These are phyloP conservation scores for Babesia bovis DNA, from an alignment of 169 alveolate species.

Conservation along the genomic window DNA sequence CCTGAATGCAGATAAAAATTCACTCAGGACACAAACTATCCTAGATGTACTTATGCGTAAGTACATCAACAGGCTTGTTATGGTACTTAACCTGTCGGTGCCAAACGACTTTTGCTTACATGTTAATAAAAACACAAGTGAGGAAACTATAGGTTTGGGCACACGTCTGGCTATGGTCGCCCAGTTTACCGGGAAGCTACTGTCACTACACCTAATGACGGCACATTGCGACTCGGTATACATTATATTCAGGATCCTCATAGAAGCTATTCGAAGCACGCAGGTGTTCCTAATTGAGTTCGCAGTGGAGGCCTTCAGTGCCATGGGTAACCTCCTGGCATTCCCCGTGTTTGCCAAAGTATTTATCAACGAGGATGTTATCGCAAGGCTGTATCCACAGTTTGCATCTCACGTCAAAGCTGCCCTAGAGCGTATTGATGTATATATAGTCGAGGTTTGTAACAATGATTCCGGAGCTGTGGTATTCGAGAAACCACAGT, in stretches of 20 bases:
- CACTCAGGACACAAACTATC: slow-evolving; percentile 48
- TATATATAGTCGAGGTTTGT: slow-evolving; percentile 7
- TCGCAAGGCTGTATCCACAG: slow-evolving; percentile 51
- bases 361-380: slow-evolving; percentile 32
- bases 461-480: slow-evolving; percentile 1
- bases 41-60: slow-evolving; percentile 45
- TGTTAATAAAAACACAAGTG: background rate
- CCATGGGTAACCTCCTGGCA: slow-evolving; percentile 47
- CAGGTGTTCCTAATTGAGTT: slow-evolving; percentile 48
- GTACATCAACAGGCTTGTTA: slow-evolving; percentile 46
- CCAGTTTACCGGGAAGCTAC: slow-evolving; percentile 30
- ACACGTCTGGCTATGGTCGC: slow-evolving; percentile 39
- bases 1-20: slow-evolving; percentile 38
- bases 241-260: slow-evolving; percentile 38
- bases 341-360: slow-evolving; percentile 56
- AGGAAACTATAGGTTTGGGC: slow-evolving; percentile 16
- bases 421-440: slow-evolving; percentile 23
- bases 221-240: slow-evolving; percentile 60
- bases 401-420: slow-evolving; percentile 28
- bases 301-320: slow-evolving; percentile 52
- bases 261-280: slow-evolving; percentile 48
- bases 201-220: slow-evolving; percentile 35
- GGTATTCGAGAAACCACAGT: slow-evolving; percentile 31
- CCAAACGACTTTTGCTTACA: slow-evolving; percentile 58
- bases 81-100: slow-evolving; percentile 25